Evolutionary conservation across 331 rosid species (phyloP), one percentile per base, ranked within the genome.

Genomic region (Pyracantha coccinea): DNA sequence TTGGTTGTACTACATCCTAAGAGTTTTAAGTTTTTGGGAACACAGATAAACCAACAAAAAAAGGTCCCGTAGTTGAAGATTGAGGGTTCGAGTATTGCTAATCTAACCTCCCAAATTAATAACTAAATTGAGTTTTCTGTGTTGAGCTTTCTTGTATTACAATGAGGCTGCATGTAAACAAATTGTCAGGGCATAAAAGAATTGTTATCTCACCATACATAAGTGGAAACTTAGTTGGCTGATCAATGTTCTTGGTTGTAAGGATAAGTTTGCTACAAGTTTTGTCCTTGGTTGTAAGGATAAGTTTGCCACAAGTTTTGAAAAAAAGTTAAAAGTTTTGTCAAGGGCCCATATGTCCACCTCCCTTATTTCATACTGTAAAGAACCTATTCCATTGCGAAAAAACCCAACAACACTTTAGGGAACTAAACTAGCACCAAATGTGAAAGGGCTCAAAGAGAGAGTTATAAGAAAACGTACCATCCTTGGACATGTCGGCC

Each of bases 401-500:
- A 16, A 23, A 38, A 57, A 57, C 14, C 67, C n/a, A 62, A 50
- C 75, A 54, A 65, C 65, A 63, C 53, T 80, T 80, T 28, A 69
- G 71, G 75, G 73, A 82, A 76, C 11, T 27, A 64, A 76, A 79
- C 61, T 47, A 47, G 54, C 68, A 71, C 66, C 66, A 47, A 74
- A 75, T 35, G 33, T 41, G 81, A 77, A 81, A 57, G 81, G 50
- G 81, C n/a, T 33, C 57, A 62, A 47, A 35, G 75, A 71, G 69
- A 74, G 76, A 74, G 77, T 81, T 47, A 66, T 24, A 45, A 77
- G 65, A 66, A 79, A 87, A 38, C 84, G 63, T 85, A 91, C 98
- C 98, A 88, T 91, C 98, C 88, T 89, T 88, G 82, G 92, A 87
- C 79, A 86, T 86, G 68, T 93, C 97, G 73, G 88, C 85, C 82